These are phyloP conservation scores for Lachnellula suecica DNA, from an alignment of 2,329 filamentous ascomycete genomes.

Conservation along the genomic window DNA sequence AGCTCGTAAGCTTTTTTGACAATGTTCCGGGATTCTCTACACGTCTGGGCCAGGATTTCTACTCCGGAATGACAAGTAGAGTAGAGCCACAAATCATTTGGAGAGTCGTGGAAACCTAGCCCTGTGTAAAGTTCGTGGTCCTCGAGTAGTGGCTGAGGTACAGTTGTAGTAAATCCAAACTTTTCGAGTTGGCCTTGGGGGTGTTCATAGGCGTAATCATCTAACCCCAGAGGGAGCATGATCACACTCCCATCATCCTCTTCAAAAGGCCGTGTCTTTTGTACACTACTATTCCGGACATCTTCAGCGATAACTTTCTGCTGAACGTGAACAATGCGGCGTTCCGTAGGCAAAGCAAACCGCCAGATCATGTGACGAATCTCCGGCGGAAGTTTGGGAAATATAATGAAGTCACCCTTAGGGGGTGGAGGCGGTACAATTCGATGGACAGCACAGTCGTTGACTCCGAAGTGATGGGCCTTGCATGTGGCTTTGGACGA, in stretches of 20 bases:
- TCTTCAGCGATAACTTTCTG: background rate
- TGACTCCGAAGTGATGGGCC: background rate
- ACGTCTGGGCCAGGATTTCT: background rate
- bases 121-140: background rate
- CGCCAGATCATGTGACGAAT: background rate
- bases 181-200: background rate
- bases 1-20: background rate
- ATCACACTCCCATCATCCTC: background rate
- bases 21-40: background rate
- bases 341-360: background rate
- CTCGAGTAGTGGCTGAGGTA: background rate
- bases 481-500: no score
- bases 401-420: background rate
- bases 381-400: background rate
- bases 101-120: background rate
- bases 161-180: background rate
- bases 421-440: background rate
- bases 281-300: background rate
- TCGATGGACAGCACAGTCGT: background rate
- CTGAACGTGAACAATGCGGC: background rate
- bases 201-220: background rate
- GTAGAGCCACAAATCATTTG: background rate
- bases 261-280: background rate
- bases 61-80: background rate
- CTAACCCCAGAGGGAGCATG: background rate